Conservation (phyloP, 2,329 filamentous ascomycete species). For the Colletotrichum karsti region DNA sequence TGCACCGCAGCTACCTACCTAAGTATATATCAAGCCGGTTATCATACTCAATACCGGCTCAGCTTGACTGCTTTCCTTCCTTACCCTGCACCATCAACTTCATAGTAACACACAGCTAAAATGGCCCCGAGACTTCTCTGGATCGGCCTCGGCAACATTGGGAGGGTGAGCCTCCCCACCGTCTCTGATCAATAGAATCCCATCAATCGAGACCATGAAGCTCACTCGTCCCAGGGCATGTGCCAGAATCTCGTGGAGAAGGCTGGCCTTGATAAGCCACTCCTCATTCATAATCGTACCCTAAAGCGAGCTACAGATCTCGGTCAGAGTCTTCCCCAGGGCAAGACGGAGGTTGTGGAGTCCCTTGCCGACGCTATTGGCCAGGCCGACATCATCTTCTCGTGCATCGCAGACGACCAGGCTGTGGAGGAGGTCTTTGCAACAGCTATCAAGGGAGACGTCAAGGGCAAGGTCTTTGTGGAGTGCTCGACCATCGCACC, state of each 20-base stretch:
- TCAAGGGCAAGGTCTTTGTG: conserved; percentile 80
- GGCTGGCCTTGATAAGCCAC: conserved; percentile 72
- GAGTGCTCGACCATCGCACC: conserved; percentile 92
- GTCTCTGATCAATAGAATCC: conserved; percentile 7
- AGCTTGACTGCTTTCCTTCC: no score
- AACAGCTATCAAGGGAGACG: conserved; percentile 61
- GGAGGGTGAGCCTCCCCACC: conserved; percentile 64
- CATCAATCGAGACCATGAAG: conserved; percentile 21
- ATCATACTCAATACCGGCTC: no score
- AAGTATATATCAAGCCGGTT: no score
- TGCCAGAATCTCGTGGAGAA: conserved; percentile 84
- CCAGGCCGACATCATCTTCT: conserved; percentile 81
- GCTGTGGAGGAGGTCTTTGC: conserved; percentile 72
- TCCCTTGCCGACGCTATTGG: conserved; percentile 73
- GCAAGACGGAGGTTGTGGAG: conserved; percentile 70
- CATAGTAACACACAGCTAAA: no score
- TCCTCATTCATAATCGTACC: conserved; percentile 86
- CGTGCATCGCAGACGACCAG: conserved; percentile 81
- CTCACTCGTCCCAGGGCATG: conserved; percentile 70
- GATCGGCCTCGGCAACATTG: conserved; percentile 91
- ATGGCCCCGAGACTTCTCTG: conserved; percentile 73
- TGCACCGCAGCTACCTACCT: no score
- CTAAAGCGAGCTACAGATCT: conserved; percentile 71
- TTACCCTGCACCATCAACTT: no score
- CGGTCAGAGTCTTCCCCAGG: conserved; percentile 64